phyloP scores from a whole-genome alignment of 306 rosid genomes.

The Begonia peltatifolia region DNA sequence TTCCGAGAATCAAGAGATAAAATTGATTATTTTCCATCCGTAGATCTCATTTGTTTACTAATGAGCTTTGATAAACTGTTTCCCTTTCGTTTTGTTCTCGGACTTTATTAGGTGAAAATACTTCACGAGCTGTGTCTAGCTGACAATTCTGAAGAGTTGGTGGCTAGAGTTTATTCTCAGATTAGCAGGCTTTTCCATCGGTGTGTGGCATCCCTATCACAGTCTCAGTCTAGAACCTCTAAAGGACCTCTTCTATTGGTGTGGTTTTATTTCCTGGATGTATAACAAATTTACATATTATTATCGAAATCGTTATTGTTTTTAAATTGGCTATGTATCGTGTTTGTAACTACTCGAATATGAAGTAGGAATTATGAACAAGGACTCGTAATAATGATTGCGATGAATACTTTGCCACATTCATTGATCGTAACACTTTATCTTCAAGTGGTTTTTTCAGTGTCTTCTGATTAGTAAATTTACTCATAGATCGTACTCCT shows the following conservation, averaged over 20 bases:
- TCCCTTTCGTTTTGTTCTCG: background rate
- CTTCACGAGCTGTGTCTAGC: slow-evolving; percentile 54
- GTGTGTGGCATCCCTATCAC: slow-evolving; percentile 40
- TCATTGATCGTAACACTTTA: too few species aligned
- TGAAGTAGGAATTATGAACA: too few species aligned
- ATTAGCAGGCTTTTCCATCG: slow-evolving; percentile 82
- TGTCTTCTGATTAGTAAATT: too few species aligned
- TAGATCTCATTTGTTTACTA: background rate
- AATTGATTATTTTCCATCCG: background rate
- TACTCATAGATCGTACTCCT: slow-evolving; percentile 5
- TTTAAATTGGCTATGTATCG: too few species aligned
- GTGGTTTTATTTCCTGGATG: slow-evolving; percentile 4
- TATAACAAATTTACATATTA: background rate
- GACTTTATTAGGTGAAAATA: slow-evolving; percentile 44
- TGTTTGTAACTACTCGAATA: too few species aligned
- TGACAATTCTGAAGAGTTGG: slow-evolving; percentile 76
- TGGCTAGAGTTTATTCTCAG: slow-evolving; percentile 72
- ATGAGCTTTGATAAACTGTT: background rate
- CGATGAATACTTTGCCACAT: too few species aligned
- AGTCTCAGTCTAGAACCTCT: slow-evolving; percentile 72
- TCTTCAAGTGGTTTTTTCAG: too few species aligned
- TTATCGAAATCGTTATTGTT: background rate
- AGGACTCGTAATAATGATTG: too few species aligned
- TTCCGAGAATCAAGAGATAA: background rate
- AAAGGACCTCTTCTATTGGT: slow-evolving; percentile 83